A percentile compares a stretch with the other conserved stretches of the same genome.
These are phyloP conservation scores for Bigelowiella natans DNA, from an alignment of 78 protist species.

Conservation along the genomic window DNA sequence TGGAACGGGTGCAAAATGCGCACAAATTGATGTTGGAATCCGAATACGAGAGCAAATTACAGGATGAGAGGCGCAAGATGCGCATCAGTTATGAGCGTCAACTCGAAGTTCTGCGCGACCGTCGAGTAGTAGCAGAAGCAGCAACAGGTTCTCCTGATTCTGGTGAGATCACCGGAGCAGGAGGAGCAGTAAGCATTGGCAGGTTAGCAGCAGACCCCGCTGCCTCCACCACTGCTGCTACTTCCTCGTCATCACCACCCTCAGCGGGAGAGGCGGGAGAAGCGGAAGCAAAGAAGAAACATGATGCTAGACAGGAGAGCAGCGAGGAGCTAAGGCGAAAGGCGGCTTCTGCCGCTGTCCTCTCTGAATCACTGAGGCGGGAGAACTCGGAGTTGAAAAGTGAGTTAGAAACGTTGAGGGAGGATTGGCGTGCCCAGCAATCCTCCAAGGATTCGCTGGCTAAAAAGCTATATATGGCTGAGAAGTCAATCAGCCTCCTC, in stretches of 20 bases:
- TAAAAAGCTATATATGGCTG: too few relatives aligned
- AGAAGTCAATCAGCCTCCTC: too few relatives aligned
- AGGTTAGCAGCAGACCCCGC: background rate
- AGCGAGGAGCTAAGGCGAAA: too few relatives aligned
- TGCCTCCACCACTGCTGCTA: too few relatives aligned
- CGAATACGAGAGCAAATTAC: background rate
- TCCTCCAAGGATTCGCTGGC: too few relatives aligned
- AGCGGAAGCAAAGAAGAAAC: background rate
- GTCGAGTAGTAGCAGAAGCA: background rate
- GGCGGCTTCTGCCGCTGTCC: too few relatives aligned
- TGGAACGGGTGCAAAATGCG: background rate
- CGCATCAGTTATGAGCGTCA: background rate
- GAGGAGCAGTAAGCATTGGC: background rate
- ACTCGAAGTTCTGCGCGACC: background rate
- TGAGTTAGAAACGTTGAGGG: too few relatives aligned
- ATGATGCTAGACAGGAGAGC: background rate
- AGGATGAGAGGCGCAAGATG: background rate
- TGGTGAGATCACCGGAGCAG: background rate
- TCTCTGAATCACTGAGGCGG: too few relatives aligned
- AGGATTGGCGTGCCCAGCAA: too few relatives aligned
- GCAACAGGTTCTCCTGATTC: background rate
- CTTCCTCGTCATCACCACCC: too few relatives aligned
- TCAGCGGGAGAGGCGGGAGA: background rate
- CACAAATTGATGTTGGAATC: background rate
- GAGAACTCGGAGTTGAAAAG: too few relatives aligned